Conservation (phyloP, 768 basidiomycete genomes). For the Amanita muscaria region DNA sequence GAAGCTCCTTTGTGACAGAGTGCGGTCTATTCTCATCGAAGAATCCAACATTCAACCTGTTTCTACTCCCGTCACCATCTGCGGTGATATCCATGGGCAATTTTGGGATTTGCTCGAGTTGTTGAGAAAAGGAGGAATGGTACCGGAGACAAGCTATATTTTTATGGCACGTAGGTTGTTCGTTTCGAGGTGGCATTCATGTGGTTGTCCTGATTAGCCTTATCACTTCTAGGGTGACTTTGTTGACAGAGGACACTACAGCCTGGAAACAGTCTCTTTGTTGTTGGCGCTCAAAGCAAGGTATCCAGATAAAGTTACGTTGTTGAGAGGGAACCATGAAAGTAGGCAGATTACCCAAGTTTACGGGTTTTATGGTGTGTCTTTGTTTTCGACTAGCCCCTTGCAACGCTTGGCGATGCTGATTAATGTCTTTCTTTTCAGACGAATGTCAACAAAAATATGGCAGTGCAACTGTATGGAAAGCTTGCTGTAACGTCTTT, state of each 20-base stretch:
- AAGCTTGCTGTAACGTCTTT: conserved; percentile 93
- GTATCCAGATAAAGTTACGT: conserved; percentile 87
- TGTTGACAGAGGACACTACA: conserved; percentile 95
- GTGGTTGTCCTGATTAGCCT: conserved; percentile 6
- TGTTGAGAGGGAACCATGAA: conserved; percentile 93
- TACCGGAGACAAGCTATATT: conserved; percentile 87
- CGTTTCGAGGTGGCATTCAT: conserved; percentile 16
- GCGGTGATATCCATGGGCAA: conserved; percentile 96
- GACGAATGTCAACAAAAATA: conserved; percentile 99
- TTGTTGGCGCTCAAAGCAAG: conserved; percentile 84
- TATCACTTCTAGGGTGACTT: conserved; percentile 74
- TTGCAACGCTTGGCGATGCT: background rate
- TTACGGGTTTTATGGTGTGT: conserved; percentile 94
- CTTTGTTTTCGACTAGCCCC: background rate
- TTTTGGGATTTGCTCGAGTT: conserved; percentile 96
- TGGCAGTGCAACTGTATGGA: conserved; percentile 92
- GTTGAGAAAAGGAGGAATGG: conserved; percentile 73
- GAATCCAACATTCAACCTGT: conserved; percentile 98
- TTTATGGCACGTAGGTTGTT: conserved; percentile 79
- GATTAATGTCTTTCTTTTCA: conserved; percentile 17
- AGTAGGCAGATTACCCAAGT: conserved; percentile 97
- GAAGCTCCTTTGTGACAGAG: conserved; percentile 86
- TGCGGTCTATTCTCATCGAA: conserved; percentile 84
- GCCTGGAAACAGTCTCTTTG: conserved; percentile 88
- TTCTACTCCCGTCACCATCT: conserved; percentile 88